phyloP scores from a whole-genome alignment of 352 stramenopile genomes.

The Pythium myriotylum region DNA sequence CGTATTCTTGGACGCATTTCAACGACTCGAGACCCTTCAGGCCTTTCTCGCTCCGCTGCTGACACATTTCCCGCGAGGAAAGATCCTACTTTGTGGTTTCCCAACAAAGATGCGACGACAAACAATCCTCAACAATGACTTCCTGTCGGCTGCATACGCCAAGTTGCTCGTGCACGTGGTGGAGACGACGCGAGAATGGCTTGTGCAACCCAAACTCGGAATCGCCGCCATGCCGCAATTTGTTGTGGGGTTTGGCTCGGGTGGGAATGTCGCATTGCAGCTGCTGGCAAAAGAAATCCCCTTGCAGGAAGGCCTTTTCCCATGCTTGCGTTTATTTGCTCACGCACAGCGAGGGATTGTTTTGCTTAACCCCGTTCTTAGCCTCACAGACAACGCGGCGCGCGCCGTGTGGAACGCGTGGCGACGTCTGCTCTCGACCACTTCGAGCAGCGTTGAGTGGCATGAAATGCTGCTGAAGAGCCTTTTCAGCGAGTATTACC shows the following conservation, averaged over 20 bases:
- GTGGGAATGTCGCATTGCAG: slow-evolving; percentile 49
- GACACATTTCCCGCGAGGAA: slow-evolving; percentile 59
- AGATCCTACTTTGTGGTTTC: slow-evolving; percentile 67
- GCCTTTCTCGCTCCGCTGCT: slow-evolving; percentile 62
- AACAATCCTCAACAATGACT: slow-evolving; percentile 55
- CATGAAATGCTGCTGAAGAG: slow-evolving; percentile 48
- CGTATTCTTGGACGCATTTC: slow-evolving; percentile 68
- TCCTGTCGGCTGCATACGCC: slow-evolving; percentile 44
- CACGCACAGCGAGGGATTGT: slow-evolving; percentile 52
- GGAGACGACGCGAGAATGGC: slow-evolving; percentile 58
- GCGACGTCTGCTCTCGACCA: slow-evolving; percentile 15
- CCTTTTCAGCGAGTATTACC: slow-evolving; percentile 68
- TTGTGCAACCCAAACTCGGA: slow-evolving; percentile 74
- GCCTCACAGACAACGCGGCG: not conserved
- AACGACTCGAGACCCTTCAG: slow-evolving; percentile 59
- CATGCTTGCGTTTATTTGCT: slow-evolving; percentile 41
- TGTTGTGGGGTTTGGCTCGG: slow-evolving; percentile 64
- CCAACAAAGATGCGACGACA: slow-evolving; percentile 38
- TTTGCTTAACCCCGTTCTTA: slow-evolving; percentile 47
- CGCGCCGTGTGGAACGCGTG: slow-evolving; percentile 17
- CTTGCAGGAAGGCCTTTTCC: slow-evolving; percentile 17
- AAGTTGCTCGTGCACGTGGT: slow-evolving; percentile 58
- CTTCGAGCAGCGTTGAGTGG: slow-evolving; percentile 36
- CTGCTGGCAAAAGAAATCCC: slow-evolving; percentile 53
- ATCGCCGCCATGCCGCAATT: slow-evolving; percentile 65